Conservation (phyloP, 805 yeast genomes). For the Candida bentonensis region DNA sequence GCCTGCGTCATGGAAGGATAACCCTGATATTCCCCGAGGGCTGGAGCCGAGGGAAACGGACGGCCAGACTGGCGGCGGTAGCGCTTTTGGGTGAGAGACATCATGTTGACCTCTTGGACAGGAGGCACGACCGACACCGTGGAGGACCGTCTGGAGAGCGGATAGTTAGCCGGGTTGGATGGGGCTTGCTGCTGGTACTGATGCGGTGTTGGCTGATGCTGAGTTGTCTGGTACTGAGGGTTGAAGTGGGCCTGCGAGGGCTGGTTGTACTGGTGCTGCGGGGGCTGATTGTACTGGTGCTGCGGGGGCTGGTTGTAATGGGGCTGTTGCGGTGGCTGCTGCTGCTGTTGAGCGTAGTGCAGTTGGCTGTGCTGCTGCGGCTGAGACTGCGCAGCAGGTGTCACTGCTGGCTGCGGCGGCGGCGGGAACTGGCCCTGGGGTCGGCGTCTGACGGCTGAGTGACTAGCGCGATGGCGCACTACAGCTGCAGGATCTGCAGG, state of each 20-base stretch:
- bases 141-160: conserved; percentile 4
- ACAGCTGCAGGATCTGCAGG: not conserved
- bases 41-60: not conserved
- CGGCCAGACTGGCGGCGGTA: not conserved
- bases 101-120: conserved; percentile 15
- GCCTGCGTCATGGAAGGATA: not conserved
- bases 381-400: not conserved
- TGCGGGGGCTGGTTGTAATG: not conserved
- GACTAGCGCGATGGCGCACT: not conserved
- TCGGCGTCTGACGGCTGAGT: not conserved
- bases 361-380: too few relatives aligned
- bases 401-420: too few relatives aligned
- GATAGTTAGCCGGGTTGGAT: conserved; percentile 3
- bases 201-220: conserved; percentile 7
- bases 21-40: too few relatives aligned
- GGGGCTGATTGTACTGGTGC: not conserved
- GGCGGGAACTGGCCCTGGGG: conserved; percentile 1
- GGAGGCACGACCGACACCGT: conserved; percentile 1
- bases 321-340: not conserved
- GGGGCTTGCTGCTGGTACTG: conserved; percentile 5
- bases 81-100: conserved; percentile 8
- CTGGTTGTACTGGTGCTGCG: conserved; percentile 3
- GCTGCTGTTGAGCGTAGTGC: too few relatives aligned
- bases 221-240: conserved; percentile 3
- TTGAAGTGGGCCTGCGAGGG: conserved; percentile 5